Conservation (phyloP, 805 yeast species). For the Kluyveromyces aestuarii region DNA sequence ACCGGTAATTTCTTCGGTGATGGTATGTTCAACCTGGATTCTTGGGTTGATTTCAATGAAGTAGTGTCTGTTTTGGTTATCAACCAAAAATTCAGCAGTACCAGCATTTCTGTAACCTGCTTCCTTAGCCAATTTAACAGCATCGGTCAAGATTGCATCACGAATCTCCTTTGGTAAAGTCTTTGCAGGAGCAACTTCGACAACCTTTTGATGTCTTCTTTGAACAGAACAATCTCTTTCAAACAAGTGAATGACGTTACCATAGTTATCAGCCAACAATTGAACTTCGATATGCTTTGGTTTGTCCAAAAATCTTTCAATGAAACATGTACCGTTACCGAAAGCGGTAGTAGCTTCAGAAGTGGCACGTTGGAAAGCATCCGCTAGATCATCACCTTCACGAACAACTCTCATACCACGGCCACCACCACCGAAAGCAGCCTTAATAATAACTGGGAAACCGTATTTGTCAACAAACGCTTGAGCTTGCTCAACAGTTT, state of each 20-base stretch:
- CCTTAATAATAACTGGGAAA: conserved; percentile 93
- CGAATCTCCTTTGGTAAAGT: conserved; percentile 75
- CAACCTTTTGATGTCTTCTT: conserved; percentile 98
- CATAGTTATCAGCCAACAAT: conserved; percentile 84
- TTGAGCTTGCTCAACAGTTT: conserved; percentile 63
- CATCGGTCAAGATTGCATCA: conserved; percentile 88
- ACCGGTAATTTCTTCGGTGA: conserved; percentile 97
- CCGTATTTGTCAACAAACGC: conserved; percentile 80
- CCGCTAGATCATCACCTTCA: conserved; percentile 87
- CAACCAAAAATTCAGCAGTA: conserved; percentile 96
- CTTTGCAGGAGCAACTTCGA: conserved; percentile 96
- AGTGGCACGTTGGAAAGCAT: conserved; percentile 88
- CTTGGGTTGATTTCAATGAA: conserved; percentile 98
- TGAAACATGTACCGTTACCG: conserved; percentile 97
- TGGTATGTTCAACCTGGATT: conserved; percentile 97
- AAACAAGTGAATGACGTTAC: conserved; percentile 89
- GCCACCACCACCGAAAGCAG: conserved; percentile 99
- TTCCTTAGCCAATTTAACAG: conserved; percentile 80
- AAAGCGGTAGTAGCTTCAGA: conserved; percentile 94
- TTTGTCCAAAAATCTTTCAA: conserved; percentile 87
- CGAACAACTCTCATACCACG: conserved; percentile 99
- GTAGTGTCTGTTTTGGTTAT: conserved; percentile 87
- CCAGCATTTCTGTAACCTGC: conserved; percentile 96
- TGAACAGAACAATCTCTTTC: conserved; percentile 99
- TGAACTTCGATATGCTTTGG: conserved; percentile 99